Evolutionary conservation across 2,329 filamentous ascomycete genomes (phyloP).

Genomic region (Aureobasidium pullulans): DNA sequence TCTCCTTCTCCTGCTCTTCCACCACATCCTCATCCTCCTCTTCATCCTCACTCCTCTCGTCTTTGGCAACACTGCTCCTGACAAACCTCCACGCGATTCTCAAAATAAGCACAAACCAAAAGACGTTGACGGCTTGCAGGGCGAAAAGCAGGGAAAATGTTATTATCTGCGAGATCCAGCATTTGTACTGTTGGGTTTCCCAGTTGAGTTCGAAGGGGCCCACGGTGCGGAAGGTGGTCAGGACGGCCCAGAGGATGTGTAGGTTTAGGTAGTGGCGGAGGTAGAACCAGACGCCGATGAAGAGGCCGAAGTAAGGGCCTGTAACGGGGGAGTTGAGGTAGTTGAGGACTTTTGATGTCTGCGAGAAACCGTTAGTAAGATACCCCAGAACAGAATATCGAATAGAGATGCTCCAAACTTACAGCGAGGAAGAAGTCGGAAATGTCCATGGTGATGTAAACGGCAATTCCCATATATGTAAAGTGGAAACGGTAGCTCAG

Average conservation of each 20-base stretch:
- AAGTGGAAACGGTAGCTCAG: slow-evolving; percentile 95
- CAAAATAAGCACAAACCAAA: slow-evolving; percentile 74
- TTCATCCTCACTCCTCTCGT: slow-evolving; percentile 68
- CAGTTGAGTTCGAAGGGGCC: slow-evolving; percentile 71
- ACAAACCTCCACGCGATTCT: slow-evolving; percentile 67
- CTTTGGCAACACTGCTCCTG: slow-evolving; percentile 52
- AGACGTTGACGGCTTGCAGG: slow-evolving; percentile 69
- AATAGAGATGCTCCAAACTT: slow-evolving; percentile 32
- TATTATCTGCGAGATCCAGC: slow-evolving; percentile 60
- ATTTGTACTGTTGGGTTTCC: slow-evolving; percentile 72
- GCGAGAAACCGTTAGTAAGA: background rate
- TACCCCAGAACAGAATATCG: too few species aligned
- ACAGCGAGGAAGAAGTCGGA: slow-evolving; percentile 93
- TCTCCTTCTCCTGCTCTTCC: slow-evolving; percentile 3
- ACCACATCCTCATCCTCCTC: slow-evolving; percentile 44
- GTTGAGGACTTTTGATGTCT: slow-evolving; percentile 88
- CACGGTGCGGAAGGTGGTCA: slow-evolving; percentile 67
- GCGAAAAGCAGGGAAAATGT: slow-evolving; percentile 56
- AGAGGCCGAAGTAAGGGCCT: slow-evolving; percentile 76
- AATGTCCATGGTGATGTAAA: slow-evolving; percentile 92
- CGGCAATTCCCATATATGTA: slow-evolving; percentile 85
- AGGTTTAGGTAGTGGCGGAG: slow-evolving; percentile 80
- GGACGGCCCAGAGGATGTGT: slow-evolving; percentile 64
- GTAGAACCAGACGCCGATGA: slow-evolving; percentile 82
- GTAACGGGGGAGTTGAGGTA: slow-evolving; percentile 75